phyloP scores from a whole-genome alignment of 192 early-diverging fungal genomes.

The Dispira parvispora region DNA sequence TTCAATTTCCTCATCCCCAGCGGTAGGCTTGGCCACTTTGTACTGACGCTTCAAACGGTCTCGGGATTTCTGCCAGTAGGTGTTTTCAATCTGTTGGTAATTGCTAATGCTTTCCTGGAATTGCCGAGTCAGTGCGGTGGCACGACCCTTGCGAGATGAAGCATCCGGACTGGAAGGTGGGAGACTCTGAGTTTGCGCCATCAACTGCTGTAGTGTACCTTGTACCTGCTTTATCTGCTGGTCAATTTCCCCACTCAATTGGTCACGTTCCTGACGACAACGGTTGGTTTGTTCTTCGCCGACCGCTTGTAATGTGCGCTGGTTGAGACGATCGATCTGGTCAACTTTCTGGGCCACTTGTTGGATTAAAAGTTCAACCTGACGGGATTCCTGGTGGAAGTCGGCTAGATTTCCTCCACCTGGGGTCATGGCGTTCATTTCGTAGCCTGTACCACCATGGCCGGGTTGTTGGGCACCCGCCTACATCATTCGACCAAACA shows the following conservation, averaged over 20 bases:
- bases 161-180: not conserved
- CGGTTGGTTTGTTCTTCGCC: not conserved
- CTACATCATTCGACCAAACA: too few species aligned
- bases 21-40: conserved; percentile 26
- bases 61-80: conserved; percentile 26
- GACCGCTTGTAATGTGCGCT: conserved; percentile 4
- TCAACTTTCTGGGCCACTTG: not conserved
- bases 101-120: not conserved
- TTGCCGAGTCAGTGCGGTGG: not conserved
- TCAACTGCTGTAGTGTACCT: not conserved
- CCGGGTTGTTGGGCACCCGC: too few species aligned
- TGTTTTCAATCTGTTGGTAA: conserved; percentile 27
- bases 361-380: too few species aligned
- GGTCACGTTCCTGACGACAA: not conserved
- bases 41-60: conserved; percentile 27
- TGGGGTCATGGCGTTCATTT: too few species aligned
- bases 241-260: not conserved
- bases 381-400: too few species aligned
- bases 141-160: not conserved
- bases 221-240: not conserved
- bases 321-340: not conserved
- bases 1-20: conserved; percentile 22
- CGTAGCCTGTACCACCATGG: too few species aligned
- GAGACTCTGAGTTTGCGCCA: not conserved
- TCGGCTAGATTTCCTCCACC: too few species aligned